Evolutionary conservation across 2,329 filamentous ascomycete species (phyloP), one percentile per base, ranked within the genome.

Genomic region (Cercospora brassicicola): DNA sequence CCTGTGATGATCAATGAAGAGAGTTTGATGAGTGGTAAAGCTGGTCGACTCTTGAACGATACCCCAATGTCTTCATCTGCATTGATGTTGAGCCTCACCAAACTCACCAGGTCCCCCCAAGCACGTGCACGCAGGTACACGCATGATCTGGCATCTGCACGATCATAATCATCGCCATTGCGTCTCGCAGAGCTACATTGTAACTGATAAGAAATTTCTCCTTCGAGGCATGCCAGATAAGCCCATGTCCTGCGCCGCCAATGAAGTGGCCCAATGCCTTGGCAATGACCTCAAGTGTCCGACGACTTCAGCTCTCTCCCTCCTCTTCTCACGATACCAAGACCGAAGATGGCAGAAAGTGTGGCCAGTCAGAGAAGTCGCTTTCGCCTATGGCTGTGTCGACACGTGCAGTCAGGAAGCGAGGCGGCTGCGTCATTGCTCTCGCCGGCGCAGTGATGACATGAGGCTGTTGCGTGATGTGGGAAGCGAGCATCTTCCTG

Each of bases 221-320:
- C 20, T n/a, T 48, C 4, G 26, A 39, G 28, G 59, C 59, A 39
- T 61, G 20, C 28, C 36, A 18, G 59, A 62, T 62, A 62, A 62
- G 59, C 28, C 28, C 26, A 23, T 13, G n/a, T 8, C 10, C 33
- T 2, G 59, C 59, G 59, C 59, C 59, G 42, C 59, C 59, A 62
- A 62, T 62, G 59, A 51, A 51, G 42, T 30, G 42, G 5, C 39
- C 59, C 26, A 31, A 23, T 11, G 28, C 36, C 55, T 59, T 59
- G 55, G 55, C 55, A 51, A 62, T 62, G 59, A 62, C 59, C 59
- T 62, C 59, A 62, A 62, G 36, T 45, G 59, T 48, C 55, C 18
- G 23, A 31, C 28, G 55, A 15, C 55, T 59, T 23, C 55, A 59
- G 48, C 48, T 26, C 23, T 59, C 55, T 33, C 18, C 55, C 30